Evolutionary conservation across 2,329 filamentous ascomycete species (phyloP).

Genomic region (Aureobasidium zeae): DNA sequence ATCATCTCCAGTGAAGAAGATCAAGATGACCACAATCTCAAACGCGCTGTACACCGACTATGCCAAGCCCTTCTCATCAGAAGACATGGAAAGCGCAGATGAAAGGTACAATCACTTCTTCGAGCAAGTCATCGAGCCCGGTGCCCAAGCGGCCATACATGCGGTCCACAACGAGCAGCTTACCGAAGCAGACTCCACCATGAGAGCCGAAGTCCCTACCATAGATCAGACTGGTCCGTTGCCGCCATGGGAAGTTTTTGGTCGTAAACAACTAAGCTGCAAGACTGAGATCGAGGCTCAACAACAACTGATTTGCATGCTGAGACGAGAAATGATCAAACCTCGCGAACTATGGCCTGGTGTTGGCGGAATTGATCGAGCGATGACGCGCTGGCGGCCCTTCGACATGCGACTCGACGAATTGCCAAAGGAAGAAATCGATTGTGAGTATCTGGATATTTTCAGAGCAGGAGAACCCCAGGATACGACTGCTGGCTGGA

Average conservation of each 20-base stretch:
- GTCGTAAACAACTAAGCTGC: constrained; percentile 13
- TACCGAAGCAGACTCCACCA: constrained; percentile 38
- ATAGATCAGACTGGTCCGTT: constrained; percentile 36
- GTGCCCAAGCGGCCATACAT: constrained; percentile 30
- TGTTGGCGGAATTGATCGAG: constrained; percentile 31
- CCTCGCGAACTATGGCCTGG: constrained; percentile 33
- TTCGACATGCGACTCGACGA: constrained; percentile 36
- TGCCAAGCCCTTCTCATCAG: background rate
- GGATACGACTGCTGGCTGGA: constrained; percentile 39
- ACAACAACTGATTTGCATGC: constrained; percentile 27
- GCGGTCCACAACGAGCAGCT: constrained; percentile 38
- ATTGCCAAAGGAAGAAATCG: constrained; percentile 34
- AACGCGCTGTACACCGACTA: constrained; percentile 1
- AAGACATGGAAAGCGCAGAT: background rate
- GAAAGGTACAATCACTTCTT: constrained; percentile 1
- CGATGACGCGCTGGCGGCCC: constrained; percentile 38
- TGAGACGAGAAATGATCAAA: constrained; percentile 28
- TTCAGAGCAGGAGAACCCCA: constrained; percentile 29
- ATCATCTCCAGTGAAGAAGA: constrained; percentile 10
- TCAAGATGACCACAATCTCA: constrained; percentile 3
- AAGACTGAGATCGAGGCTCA: constrained; percentile 27
- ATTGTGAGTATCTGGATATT: constrained; percentile 33
- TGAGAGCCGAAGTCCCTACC: constrained; percentile 40
- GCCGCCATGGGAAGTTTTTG: constrained; percentile 40
- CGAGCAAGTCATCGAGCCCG: constrained; percentile 23